phyloP scores from a whole-genome alignment of 2,329 filamentous ascomycete genomes.

The Alternaria arbusti region DNA sequence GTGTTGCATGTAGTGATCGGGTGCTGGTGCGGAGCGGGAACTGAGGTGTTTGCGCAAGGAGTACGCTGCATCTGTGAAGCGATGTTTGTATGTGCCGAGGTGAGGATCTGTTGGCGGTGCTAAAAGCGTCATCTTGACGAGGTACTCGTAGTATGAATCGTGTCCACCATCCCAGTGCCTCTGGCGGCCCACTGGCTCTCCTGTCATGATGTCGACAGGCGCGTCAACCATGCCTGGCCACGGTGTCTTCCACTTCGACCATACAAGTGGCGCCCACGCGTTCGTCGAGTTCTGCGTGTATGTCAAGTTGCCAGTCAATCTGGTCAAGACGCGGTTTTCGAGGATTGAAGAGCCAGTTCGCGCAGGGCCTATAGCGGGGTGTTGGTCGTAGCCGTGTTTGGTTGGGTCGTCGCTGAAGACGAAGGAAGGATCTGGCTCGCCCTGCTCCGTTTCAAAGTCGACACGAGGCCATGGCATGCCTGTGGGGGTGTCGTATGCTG shows the following conservation, averaged over 20 bases:
- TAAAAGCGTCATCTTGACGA: conserved; percentile 50
- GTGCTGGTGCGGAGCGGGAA: conserved; percentile 45
- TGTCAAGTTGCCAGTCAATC: conserved; percentile 49
- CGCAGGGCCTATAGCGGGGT: conserved; percentile 50
- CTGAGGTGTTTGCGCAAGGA: conserved; percentile 46
- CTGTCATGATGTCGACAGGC: conserved; percentile 53
- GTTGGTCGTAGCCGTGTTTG: conserved; percentile 40
- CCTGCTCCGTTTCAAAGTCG: conserved; percentile 47
- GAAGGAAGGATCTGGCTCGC: conserved; percentile 39
- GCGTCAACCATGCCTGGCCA: conserved; percentile 51
- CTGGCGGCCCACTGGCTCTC: conserved; percentile 46
- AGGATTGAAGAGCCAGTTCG: conserved; percentile 54
- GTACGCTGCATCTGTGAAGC: conserved; percentile 44
- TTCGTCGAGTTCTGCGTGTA: conserved; percentile 52
- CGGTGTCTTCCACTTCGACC: conserved; percentile 49
- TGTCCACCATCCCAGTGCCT: conserved; percentile 54
- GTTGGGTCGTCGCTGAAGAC: conserved; percentile 36
- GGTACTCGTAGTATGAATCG: conserved; percentile 53
- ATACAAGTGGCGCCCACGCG: conserved; percentile 55
- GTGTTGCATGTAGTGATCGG: conserved; percentile 45
- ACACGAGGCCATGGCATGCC: conserved; percentile 56
- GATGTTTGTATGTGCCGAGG: conserved; percentile 37
- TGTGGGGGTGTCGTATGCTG: conserved; percentile 50
- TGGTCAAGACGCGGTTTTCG: conserved; percentile 52
- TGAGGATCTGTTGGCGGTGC: conserved; percentile 47